Percentiles rank a stretch among this genome's conserved stretches.
These are phyloP conservation scores for Haematococcus lacustris DNA, from an alignment of 139 green algal genomes.

Conservation along the genomic window DNA sequence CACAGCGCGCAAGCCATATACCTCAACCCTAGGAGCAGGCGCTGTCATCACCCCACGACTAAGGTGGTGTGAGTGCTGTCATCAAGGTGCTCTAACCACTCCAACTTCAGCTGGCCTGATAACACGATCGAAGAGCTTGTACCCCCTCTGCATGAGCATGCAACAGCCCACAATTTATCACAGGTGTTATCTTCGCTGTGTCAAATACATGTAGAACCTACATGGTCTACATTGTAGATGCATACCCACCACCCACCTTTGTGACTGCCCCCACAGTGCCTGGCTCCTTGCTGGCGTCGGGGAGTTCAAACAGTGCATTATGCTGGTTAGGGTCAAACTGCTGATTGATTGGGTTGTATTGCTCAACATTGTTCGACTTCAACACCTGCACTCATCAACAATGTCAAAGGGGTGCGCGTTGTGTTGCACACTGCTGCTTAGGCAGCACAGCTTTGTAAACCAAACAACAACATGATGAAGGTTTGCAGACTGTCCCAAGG, in stretches of 20 bases:
- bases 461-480: not conserved
- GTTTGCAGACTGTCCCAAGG: no score
- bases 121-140: constrained; percentile 74
- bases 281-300: constrained; percentile 60
- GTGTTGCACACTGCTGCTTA: not conserved
- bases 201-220: not conserved
- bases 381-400: constrained; percentile 50
- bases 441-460: not conserved
- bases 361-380: constrained; percentile 61
- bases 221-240: not conserved
- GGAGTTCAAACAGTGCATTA: constrained; percentile 84
- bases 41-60: no score
- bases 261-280: constrained; percentile 73
- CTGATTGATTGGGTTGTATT: constrained; percentile 66
- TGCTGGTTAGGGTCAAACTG: constrained; percentile 94
- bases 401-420: no score
- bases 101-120: constrained; percentile 82
- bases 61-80: no score
- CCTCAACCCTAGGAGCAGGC: no score
- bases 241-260: constrained; percentile 49
- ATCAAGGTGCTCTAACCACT: constrained; percentile 38
- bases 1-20: no score
- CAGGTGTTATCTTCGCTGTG: not conserved
- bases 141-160: constrained; percentile 62
- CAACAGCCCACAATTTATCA: not conserved